Base-by-base conservation (phyloP, 257 asterid genomes). In the Solanum pennellii region DNA sequence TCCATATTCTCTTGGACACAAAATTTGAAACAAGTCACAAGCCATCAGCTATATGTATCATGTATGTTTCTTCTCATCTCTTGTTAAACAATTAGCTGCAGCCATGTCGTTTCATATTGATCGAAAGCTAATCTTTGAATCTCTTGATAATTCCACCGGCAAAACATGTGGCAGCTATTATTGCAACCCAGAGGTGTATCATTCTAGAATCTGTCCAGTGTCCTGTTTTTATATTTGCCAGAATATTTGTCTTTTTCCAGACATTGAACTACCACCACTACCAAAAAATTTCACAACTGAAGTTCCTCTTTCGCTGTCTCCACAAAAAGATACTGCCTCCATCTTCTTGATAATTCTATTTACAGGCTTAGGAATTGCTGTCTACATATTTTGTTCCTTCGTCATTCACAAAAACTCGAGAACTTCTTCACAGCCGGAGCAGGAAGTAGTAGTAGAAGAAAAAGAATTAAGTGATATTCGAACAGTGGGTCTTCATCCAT, bases 401-500 rank as follows among this genome's bases (percentile, higher is more conserved):
- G 73, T 94, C 9, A 60, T 92, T 87, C 92, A 89, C 91, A 91
- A 72, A 71, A 37, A 69, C 9, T 69, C 89, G 5, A 73, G 91
- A 23, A 71, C 65, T 83, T 62, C 89, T 18, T 73, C 59, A 14
- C 87, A 29, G 12, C 47, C 86, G 6, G 85, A 62, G 6, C 25
- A 23, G 35, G 87, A 14, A 27, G 62, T 52, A 52, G 88, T 12
- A 20, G 75, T 13, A 27, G 87, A 18, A 31, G 42, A 71, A 12
- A 93, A 76, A 7, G 59, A 15, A 74, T 89, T 85, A 37, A 90
- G 60, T 7, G 90, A 72, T 27, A 95, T 96, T 83, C 73, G 96
- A n/a, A 95, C 97, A 0, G 82, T 91, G 8, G 98, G 98, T 12
- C 94, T 94, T 37, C 93, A 90, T 33, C 93, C 96, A 3, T 91